Evolutionary conservation across 805 yeast genomes (phyloP), one percentile per base, ranked within the genome.

Genomic region (Ogataea minuta): DNA sequence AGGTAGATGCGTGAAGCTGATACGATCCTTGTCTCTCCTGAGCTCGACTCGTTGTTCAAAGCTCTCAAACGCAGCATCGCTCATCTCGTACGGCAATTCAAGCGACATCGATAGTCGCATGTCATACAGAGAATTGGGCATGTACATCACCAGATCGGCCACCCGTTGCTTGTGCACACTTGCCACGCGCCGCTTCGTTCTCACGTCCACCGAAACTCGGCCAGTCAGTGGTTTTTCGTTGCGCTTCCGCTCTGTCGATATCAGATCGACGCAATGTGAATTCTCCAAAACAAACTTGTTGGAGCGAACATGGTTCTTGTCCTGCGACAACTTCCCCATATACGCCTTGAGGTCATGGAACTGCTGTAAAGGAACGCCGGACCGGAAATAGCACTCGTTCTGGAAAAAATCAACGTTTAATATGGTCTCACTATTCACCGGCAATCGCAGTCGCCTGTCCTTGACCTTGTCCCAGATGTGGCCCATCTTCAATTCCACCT

Each of bases 61-160:
- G 54, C 68, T 72, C 63, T 72, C 74, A 57, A 81, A 50, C 66
- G 80, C 61, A 57, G 77, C 62, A 64, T 60, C 66, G 30, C 58
- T 62, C 41, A 73, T 79, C 23, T 75, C 72, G 16, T 76, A 74
- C 0, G 96, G 96, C 43, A 81, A 59, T 76, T 89, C 97, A 20
- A 84, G 62, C 26, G 87, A 77, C 47, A 90, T 64, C 5, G 95
- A 80, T 25, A 89, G 66, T 50, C 95, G 73, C 50, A 82, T 68
- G 62, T 89, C 97, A 56, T 80, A 81, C 61, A 79, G 70, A 23
- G 84, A 77, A 47, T 84, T 81, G 4, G 96, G 96, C 39, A 83
- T 74, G 53, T 76, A 80, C 14, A 89, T 68, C 52, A 77, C 72
- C 40, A 90, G 60, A 56, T 84, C 88, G 2, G 87, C 76, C n/a